Percentiles rank a stretch among this genome's conserved stretches.
phyloP scores from a whole-genome alignment of 345 rosid species.

The Brassica carinata region DNA sequence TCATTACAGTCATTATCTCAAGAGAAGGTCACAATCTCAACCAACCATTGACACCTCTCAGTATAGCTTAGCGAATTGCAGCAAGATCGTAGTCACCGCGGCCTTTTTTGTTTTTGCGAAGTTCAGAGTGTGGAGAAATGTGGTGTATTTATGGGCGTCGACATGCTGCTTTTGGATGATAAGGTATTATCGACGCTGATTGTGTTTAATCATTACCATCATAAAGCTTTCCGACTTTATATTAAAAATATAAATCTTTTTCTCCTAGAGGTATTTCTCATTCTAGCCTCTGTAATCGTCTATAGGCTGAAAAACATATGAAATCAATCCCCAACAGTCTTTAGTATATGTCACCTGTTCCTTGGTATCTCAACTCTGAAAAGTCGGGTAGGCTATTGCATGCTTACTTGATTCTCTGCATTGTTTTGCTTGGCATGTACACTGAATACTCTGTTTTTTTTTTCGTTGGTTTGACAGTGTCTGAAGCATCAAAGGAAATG shows the following conservation, averaged over 20 bases:
- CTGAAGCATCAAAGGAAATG: neutral
- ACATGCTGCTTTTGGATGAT: neutral
- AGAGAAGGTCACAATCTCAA: too few species aligned
- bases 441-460: neutral
- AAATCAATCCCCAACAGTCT: neutral
- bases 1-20: too few species aligned
- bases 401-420: neutral
- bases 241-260: neutral
- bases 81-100: too few species aligned
- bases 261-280: neutral
- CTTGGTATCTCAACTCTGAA: neutral
- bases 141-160: neutral
- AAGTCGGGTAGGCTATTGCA: neutral
- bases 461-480: neutral
- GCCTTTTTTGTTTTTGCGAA: neutral
- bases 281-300: neutral
- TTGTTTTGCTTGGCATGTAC: neutral
- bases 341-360: neutral
- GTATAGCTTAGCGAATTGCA: too few species aligned
- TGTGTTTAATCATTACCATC: neutral
- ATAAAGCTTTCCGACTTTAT: neutral
- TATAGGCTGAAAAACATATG: neutral
- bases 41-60: too few species aligned
- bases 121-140: neutral
- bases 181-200: neutral